Conservation (phyloP, 345 rosid genomes). For the Hibiscus syriacus region DNA sequence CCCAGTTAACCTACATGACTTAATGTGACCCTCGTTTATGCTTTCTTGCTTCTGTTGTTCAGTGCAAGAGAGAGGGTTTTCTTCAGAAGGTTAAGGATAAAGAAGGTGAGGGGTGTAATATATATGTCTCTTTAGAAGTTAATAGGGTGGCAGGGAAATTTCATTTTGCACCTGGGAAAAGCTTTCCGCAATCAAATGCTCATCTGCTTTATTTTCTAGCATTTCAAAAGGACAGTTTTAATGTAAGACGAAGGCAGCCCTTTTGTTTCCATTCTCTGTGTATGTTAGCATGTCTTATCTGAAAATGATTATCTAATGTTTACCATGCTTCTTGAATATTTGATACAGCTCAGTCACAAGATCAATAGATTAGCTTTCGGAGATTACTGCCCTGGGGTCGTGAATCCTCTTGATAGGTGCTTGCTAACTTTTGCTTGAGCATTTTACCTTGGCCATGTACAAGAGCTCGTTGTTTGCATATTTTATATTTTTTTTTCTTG, state of each 20-base stretch:
- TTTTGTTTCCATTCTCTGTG: too few species aligned
- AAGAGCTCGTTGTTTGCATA: background rate
- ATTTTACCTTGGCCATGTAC: background rate
- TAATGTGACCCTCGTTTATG: background rate
- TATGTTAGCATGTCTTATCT: background rate
- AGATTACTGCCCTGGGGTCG: constrained; percentile 82
- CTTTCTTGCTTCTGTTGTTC: background rate
- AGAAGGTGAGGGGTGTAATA: too few species aligned
- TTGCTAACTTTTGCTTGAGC: background rate
- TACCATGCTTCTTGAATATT: constrained; percentile 1
- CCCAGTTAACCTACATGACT: background rate
- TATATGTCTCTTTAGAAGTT: too few species aligned
- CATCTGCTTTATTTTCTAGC: constrained; percentile 85
- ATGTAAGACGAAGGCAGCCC: constrained; percentile 46
- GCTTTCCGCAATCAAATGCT: constrained; percentile 89
- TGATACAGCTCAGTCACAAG: constrained; percentile 72
- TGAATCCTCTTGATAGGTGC: constrained; percentile 95
- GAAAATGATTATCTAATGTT: background rate
- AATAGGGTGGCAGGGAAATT: too few species aligned
- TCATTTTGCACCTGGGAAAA: too few species aligned
- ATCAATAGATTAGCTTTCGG: constrained; percentile 81
- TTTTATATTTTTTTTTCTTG: background rate
- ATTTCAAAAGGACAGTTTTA: constrained; percentile 82
- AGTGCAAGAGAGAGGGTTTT: too few species aligned
- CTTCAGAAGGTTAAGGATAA: too few species aligned